A percentile compares a stretch with the other conserved stretches of the same genome.
Evolutionary conservation across 1,139 yeast species (phyloP).

Genomic region (Geotrichum aggregatum): DNA sequence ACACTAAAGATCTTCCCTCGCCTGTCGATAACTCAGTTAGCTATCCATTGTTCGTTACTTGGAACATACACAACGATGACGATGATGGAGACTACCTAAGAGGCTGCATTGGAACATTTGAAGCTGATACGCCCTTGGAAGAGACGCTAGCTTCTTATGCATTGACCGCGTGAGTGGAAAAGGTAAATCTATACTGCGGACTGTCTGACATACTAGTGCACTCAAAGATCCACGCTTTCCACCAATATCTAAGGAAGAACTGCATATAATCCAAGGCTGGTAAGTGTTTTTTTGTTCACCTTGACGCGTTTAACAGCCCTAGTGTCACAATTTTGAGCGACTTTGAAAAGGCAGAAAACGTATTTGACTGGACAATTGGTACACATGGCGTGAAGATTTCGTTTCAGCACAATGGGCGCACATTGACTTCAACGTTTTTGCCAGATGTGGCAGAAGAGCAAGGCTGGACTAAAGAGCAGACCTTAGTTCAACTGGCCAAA

Average conservation of each 20-base stretch:
- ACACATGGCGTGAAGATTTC: slow-evolving; percentile 69
- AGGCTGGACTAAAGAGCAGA: slow-evolving; percentile 70
- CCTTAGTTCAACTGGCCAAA: slow-evolving; percentile 62
- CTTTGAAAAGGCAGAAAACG: slow-evolving; percentile 50
- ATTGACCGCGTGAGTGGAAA: slow-evolving; percentile 46
- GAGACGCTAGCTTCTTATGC: slow-evolving; percentile 63
- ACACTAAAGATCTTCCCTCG: slow-evolving; percentile 19
- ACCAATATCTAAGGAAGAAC: slow-evolving; percentile 57
- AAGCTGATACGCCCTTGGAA: slow-evolving; percentile 44
- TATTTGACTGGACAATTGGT: slow-evolving; percentile 77
- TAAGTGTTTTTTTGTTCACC: slow-evolving; percentile 14
- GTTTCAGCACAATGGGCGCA: slow-evolving; percentile 44
- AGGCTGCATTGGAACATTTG: slow-evolving; percentile 93
- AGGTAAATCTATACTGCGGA: slow-evolving; percentile 7
- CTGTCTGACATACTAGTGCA: slow-evolving; percentile 40
- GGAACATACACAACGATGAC: slow-evolving; percentile 51
- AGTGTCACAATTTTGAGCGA: slow-evolving; percentile 63
- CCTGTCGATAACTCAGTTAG: slow-evolving; percentile 22
- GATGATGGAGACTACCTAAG: slow-evolving; percentile 51
- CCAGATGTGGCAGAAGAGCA: slow-evolving; percentile 93
- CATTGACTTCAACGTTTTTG: slow-evolving; percentile 68
- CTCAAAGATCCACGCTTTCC: slow-evolving; percentile 71
- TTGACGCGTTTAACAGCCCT: slow-evolving; percentile 33
- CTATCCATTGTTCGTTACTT: slow-evolving; percentile 76
- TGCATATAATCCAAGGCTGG: slow-evolving; percentile 48